A percentile compares a stretch with the other conserved stretches of the same genome.
Conservation (phyloP, 805 yeast species). For the Candida rishiriensis region DNA sequence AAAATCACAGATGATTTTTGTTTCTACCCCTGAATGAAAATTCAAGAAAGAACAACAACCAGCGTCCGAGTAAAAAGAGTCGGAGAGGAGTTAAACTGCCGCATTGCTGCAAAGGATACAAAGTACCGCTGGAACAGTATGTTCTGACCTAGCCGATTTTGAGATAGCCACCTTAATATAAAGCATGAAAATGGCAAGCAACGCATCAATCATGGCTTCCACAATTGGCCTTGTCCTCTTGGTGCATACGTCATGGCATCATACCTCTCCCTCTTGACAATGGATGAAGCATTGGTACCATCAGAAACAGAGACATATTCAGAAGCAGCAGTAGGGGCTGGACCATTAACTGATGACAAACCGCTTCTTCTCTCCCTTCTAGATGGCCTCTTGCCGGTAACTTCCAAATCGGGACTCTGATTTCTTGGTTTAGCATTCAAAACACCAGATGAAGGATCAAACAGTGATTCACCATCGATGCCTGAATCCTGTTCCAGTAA, state of each 20-base stretch:
- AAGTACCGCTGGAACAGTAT: too few relatives aligned
- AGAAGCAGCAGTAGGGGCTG: background rate
- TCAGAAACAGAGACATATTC: background rate
- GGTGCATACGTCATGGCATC: slow-evolving; percentile 52
- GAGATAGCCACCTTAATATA: too few relatives aligned
- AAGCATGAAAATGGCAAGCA: too few relatives aligned
- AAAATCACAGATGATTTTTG: too few relatives aligned
- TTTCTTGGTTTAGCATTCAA: background rate
- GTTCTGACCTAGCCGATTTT: too few relatives aligned
- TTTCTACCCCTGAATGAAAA: too few relatives aligned
- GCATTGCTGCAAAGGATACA: too few relatives aligned
- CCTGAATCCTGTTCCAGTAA: slow-evolving; percentile 24
- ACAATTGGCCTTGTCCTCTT: slow-evolving; percentile 55
- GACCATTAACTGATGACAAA: too few relatives aligned
- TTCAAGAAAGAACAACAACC: too few relatives aligned
- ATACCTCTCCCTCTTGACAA: slow-evolving; percentile 38
- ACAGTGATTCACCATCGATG: background rate
- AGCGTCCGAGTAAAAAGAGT: too few relatives aligned
- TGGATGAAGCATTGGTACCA: slow-evolving; percentile 21
- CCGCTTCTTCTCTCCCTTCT: background rate
- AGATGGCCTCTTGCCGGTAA: background rate
- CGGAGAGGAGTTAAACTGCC: too few relatives aligned
- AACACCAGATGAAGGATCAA: background rate
- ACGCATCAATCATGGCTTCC: slow-evolving; percentile 29
- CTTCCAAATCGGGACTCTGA: background rate